phyloP scores from a whole-genome alignment of 805 yeast genomes.

The Metschnikowia matae region DNA sequence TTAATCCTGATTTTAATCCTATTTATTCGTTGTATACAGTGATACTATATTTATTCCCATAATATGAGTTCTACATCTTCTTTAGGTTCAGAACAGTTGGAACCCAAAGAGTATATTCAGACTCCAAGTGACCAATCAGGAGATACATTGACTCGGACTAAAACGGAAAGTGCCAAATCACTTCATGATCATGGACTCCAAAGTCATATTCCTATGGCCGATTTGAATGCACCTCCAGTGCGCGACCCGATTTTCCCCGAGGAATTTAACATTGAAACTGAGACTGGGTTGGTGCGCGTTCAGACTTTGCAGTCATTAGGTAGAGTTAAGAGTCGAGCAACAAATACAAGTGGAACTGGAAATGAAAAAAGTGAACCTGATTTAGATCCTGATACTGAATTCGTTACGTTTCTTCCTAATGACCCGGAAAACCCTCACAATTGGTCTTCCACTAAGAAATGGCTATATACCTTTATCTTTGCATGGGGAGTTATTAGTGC shows the following conservation, averaged over 20 bases:
- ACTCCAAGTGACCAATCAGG: constrained; percentile 2
- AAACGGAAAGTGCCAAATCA: constrained; percentile 74
- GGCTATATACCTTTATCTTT: constrained; percentile 65
- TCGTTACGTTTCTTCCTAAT: constrained; percentile 72
- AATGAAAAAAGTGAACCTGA: constrained; percentile 33
- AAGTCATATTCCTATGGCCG: constrained; percentile 50
- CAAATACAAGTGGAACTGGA: constrained; percentile 19
- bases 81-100: constrained; percentile 10
- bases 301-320: constrained; percentile 67
- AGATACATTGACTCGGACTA: constrained; percentile 21
- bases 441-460: constrained; percentile 57
- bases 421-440: constrained; percentile 92
- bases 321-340: constrained; percentile 31
- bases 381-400: constrained; percentile 57
- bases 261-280: constrained; percentile 84
- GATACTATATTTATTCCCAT: too few species aligned
- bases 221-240: constrained; percentile 42
- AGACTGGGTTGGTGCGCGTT: constrained; percentile 83
- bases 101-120: constrained; percentile 11
- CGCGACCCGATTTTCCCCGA: constrained; percentile 82
- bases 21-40: too few species aligned
- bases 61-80: constrained; percentile 13
- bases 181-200: constrained; percentile 60
- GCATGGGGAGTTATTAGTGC: constrained; percentile 79
- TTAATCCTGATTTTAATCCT: too few species aligned